These are phyloP conservation scores for Solanum piurae DNA, from an alignment of 257 asterid genomes.

Conservation along the genomic window DNA sequence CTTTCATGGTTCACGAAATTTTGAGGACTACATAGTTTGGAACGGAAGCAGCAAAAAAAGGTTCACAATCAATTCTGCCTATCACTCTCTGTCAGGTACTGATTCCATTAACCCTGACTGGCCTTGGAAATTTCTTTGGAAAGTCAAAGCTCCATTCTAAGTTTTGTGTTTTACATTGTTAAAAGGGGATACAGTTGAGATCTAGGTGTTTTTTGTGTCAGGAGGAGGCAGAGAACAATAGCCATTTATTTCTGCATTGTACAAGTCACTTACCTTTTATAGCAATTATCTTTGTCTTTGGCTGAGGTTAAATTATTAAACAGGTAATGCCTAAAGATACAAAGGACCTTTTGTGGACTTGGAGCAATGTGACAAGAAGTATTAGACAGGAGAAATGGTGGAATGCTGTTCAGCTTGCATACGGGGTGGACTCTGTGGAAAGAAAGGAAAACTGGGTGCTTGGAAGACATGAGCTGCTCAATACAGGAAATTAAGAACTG, in stretches of 20 bases:
- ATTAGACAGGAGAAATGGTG: background rate
- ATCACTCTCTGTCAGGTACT: background rate
- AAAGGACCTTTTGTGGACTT: background rate
- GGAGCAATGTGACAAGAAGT: background rate
- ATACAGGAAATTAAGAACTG: background rate
- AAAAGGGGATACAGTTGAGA: background rate
- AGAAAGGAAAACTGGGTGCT: background rate
- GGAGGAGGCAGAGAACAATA: background rate
- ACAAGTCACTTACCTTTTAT: background rate
- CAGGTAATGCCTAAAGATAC: background rate
- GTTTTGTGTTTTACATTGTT: background rate
- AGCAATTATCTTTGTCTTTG: background rate
- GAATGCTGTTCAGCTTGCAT: background rate
- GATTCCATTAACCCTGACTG: background rate
- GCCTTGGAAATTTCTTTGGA: background rate
- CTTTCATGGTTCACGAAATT: background rate
- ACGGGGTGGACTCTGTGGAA: background rate
- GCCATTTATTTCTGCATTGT: background rate
- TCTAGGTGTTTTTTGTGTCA: background rate
- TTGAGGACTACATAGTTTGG: background rate
- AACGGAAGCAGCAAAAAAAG: background rate
- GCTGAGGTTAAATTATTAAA: background rate
- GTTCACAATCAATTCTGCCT: background rate
- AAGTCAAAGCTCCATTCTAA: background rate
- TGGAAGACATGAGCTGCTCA: background rate